Percentiles rank a stretch among this genome's conserved stretches.
These are phyloP conservation scores for Hypoxylon intermedium DNA, from an alignment of 495 filamentous ascomycete species.

Conservation along the genomic window DNA sequence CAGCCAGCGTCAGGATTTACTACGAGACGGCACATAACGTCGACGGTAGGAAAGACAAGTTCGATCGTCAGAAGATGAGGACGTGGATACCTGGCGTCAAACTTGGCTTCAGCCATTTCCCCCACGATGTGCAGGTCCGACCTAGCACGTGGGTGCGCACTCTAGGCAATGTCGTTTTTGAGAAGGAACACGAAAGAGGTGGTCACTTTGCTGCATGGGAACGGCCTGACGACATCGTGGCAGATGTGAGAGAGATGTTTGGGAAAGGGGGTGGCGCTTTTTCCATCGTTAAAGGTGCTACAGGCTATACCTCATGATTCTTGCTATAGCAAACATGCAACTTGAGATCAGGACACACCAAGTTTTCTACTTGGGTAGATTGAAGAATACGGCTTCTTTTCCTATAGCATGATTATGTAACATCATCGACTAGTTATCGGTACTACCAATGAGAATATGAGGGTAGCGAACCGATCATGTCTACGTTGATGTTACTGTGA, in stretches of 20 bases:
- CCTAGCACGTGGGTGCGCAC: conserved; percentile 60
- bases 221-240: conserved; percentile 59
- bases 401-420: too few relatives aligned
- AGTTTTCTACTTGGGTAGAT: too few relatives aligned
- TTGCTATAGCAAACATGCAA: background rate
- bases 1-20: conserved; percentile 65
- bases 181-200: conserved; percentile 59
- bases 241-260: conserved; percentile 67
- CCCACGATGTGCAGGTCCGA: conserved; percentile 58
- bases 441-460: too few relatives aligned
- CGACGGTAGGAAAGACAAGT: conserved; percentile 28
- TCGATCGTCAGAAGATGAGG: conserved; percentile 21
- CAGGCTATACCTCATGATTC: conserved; percentile 40
- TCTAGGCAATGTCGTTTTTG: conserved; percentile 64
- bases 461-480: too few relatives aligned
- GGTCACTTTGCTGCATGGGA: conserved; percentile 74
- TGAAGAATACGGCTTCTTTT: too few relatives aligned
- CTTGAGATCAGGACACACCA: too few relatives aligned
- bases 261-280: conserved; percentile 44
- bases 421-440: too few relatives aligned
- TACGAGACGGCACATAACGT: conserved; percentile 58
- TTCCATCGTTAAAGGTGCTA: conserved; percentile 41
- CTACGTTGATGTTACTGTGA: too few relatives aligned
- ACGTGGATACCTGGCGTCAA: conserved; percentile 55
- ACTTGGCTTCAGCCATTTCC: conserved; percentile 63